Evolutionary conservation across 306 rosid species (phyloP).

Genomic region (Alnus glutinosa): DNA sequence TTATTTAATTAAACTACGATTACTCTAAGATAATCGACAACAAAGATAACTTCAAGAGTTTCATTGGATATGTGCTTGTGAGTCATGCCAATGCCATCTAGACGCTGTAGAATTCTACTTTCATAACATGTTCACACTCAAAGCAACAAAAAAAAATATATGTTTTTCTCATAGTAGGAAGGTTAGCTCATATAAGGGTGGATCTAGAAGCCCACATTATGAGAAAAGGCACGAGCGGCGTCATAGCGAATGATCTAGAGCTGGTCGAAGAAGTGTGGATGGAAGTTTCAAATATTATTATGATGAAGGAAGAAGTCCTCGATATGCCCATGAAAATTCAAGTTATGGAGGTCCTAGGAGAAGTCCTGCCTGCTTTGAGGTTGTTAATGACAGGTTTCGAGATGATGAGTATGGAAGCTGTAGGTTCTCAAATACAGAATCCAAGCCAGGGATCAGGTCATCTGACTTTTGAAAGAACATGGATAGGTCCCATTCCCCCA

Average conservation of each 20-base stretch:
- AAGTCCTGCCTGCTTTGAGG: slow-evolving; percentile 60
- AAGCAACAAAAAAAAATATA: neutral
- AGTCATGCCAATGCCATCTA: too few relatives aligned
- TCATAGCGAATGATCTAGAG: slow-evolving; percentile 38
- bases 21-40: too few relatives aligned
- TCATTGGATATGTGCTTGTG: too few relatives aligned
- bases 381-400: slow-evolving; percentile 80
- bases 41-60: too few relatives aligned
- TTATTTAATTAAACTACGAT: too few relatives aligned
- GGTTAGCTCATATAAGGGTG: slow-evolving; percentile 31
- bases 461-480: slow-evolving; percentile 33
- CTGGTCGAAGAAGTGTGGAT: slow-evolving; percentile 39
- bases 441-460: slow-evolving; percentile 36
- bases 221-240: slow-evolving; percentile 28
- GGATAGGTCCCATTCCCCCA: slow-evolving; percentile 27
- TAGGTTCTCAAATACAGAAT: slow-evolving; percentile 40
- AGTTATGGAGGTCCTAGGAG: slow-evolving; percentile 43
- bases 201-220: slow-evolving; percentile 30
- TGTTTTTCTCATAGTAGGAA: slow-evolving; percentile 36
- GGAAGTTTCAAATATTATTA: slow-evolving; percentile 43
- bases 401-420: slow-evolving; percentile 45
- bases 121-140: neutral
- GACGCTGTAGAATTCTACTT: too few relatives aligned
- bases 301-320: slow-evolving; percentile 77
- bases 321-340: slow-evolving; percentile 38